Percentiles rank a stretch among this genome's conserved stretches.
Evolutionary conservation across 129 eudicot species (phyloP).

Genomic region (Flaveria trinervia): DNA sequence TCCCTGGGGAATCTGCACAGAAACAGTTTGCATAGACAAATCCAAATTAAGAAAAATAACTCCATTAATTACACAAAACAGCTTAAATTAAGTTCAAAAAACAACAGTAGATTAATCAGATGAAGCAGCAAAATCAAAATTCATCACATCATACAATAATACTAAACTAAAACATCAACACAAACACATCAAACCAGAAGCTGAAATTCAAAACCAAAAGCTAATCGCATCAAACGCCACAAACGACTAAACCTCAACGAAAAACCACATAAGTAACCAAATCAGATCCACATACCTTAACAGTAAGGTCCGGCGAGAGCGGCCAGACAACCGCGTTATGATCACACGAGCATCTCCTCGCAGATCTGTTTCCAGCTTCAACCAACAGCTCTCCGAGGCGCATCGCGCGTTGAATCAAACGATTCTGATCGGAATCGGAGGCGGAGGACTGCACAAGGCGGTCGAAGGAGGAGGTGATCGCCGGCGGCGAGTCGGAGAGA

Average conservation of each 20-base stretch:
- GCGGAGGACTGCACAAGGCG: slow-evolving; percentile 52
- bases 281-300: slow-evolving; percentile 43
- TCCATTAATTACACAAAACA: neutral
- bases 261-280: neutral
- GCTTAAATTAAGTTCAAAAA: neutral
- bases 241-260: neutral
- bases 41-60: neutral
- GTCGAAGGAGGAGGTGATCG: slow-evolving; percentile 53
- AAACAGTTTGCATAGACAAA: neutral
- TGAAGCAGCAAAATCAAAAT: neutral
- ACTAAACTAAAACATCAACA: neutral
- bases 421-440: slow-evolving; percentile 55
- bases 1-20: neutral
- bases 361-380: slow-evolving; percentile 71
- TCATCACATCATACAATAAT: neutral
- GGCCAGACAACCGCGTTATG: slow-evolving; percentile 82
- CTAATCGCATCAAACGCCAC: neutral
- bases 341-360: slow-evolving; percentile 53
- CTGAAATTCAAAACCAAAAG: neutral
- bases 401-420: slow-evolving; percentile 62
- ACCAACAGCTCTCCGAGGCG: slow-evolving; percentile 51
- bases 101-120: neutral
- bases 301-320: slow-evolving; percentile 71
- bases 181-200: neutral
- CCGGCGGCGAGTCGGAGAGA: slow-evolving; percentile 41